Percentiles rank a stretch among this genome's conserved stretches.
phyloP scores from a whole-genome alignment of 2,329 filamentous ascomycete species.

The Colletotrichum phormii region DNA sequence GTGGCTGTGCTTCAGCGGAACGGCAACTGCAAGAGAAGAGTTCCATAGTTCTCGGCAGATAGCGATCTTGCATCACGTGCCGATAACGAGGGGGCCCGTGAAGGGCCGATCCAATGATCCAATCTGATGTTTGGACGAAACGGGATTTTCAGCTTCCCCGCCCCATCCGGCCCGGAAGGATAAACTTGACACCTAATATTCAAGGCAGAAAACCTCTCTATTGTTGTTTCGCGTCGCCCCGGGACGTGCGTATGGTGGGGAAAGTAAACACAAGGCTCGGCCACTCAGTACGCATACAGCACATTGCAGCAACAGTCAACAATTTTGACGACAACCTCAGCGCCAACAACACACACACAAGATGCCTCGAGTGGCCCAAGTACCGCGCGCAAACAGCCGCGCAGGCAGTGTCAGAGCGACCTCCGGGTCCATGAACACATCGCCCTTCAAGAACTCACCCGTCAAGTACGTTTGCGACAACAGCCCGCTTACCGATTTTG shows the following conservation, averaged over 20 bases:
- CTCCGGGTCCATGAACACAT: conserved; percentile 59
- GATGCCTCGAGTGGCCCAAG: conserved; percentile 71
- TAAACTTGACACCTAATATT: conserved; percentile 15
- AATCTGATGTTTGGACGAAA: conserved; percentile 10
- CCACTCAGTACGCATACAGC: conserved; percentile 5
- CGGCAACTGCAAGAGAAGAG: conserved; percentile 34
- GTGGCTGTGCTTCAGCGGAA: conserved; percentile 21
- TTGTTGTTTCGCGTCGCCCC: conserved; percentile 35
- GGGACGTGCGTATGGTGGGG: conserved; percentile 30
- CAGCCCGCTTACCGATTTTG: conserved; percentile 4
- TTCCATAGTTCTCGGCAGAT: background rate
- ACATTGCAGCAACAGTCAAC: conserved; percentile 12
- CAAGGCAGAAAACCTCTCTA: conserved; percentile 7
- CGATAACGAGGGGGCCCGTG: background rate
- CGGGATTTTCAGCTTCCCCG: conserved; percentile 13
- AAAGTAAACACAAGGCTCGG: conserved; percentile 35
- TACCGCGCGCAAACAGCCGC: conserved; percentile 62
- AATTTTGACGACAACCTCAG: conserved; percentile 37
- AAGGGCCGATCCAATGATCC: background rate
- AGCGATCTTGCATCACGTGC: background rate
- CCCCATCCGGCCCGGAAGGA: conserved; percentile 1
- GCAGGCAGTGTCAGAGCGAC: conserved; percentile 59
- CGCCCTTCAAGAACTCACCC: conserved; percentile 68
- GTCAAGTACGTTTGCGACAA: conserved; percentile 60
- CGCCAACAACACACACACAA: conserved; percentile 39